Conservation (phyloP, 2,329 filamentous ascomycete species). For the Penicillium capsulatum region DNA sequence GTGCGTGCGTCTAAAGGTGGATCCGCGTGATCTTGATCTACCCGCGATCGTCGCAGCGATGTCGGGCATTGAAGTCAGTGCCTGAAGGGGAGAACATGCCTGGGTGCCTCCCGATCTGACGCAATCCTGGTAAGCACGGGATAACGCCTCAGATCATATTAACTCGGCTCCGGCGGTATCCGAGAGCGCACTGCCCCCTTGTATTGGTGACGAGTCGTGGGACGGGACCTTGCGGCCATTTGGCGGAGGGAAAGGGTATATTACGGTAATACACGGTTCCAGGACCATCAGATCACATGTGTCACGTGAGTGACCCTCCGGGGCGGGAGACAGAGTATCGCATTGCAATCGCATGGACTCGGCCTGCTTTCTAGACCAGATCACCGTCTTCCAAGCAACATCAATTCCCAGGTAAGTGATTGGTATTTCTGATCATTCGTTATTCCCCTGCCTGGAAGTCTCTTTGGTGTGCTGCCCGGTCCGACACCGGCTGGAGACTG, state of each 20-base stretch:
- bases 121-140: not conserved
- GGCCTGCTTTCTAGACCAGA: slow-evolving; percentile 3
- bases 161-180: slow-evolving; percentile 16
- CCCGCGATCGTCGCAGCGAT: too few species aligned
- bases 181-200: slow-evolving; percentile 12
- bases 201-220: slow-evolving; percentile 3
- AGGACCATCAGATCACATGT: not conserved
- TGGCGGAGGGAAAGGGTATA: not conserved
- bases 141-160: too few species aligned
- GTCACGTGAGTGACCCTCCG: not conserved
- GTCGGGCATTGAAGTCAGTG: too few species aligned
- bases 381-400: slow-evolving; percentile 8
- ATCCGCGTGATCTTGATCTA: not conserved
- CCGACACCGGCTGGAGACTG: not conserved
- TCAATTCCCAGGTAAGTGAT: too few species aligned
- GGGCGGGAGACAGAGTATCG: not conserved
- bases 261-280: slow-evolving; percentile 1
- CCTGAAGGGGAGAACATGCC: too few species aligned
- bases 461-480: too few species aligned
- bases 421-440: too few species aligned
- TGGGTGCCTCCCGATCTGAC: slow-evolving; percentile 11
- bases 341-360: slow-evolving; percentile 8
- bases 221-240: not conserved
- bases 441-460: too few species aligned
- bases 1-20: not conserved